Evolutionary conservation across 2,329 filamentous ascomycete genomes (phyloP), one percentile per base, ranked within the genome.

Genomic region (Diaporthe nobilis): DNA sequence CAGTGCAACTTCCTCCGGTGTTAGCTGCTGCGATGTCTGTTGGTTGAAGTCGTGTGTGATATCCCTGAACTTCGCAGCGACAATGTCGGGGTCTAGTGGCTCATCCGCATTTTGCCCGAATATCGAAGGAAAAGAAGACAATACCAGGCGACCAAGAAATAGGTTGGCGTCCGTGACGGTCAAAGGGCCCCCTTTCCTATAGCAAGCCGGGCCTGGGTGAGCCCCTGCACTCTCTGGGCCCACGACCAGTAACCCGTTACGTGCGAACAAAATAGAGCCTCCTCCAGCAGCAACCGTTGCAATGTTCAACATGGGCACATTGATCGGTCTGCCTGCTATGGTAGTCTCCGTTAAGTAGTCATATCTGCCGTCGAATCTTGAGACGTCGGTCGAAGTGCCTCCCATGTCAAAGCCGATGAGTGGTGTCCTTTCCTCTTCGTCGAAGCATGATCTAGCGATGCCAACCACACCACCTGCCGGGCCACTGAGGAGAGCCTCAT

Each of bases 231-330:
- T 92, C 79, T 93, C 91, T 0, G 92, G 92, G 0, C 92, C 92
- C 9, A 94, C 92, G 1, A 92, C 89, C 75, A 94, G 93, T 0
- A 94, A 84, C 0, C 92, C 92, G 73, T 94, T 94, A 70, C 88
- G 89, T 86, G 90, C 93, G 81, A 92, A 92, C 0, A 95, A 84
- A 12, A 92, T 87, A 1, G 91, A 93, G n/a, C 93, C 92, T 76
- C 94, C 94, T 25, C 94, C 93, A 9, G 94, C 93, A 34, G 94
- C 94, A 6, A 95, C 93, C 1, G 94, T 96, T 81, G 95, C 94
- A 81, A 96, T 95, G 79, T 96, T 94, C 1, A 96, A 88, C 81
- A 96, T 94, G 0, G 94, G 94, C 15, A 96, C 94, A 1, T 93
- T 93, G 1, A 96, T 91, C 13, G 58, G 34, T 20, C 37, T n/a